Percentiles rank a stretch among this genome's conserved stretches.
phyloP scores from a whole-genome alignment of 495 filamentous ascomycete species.

The Tuber magnatum region DNA sequence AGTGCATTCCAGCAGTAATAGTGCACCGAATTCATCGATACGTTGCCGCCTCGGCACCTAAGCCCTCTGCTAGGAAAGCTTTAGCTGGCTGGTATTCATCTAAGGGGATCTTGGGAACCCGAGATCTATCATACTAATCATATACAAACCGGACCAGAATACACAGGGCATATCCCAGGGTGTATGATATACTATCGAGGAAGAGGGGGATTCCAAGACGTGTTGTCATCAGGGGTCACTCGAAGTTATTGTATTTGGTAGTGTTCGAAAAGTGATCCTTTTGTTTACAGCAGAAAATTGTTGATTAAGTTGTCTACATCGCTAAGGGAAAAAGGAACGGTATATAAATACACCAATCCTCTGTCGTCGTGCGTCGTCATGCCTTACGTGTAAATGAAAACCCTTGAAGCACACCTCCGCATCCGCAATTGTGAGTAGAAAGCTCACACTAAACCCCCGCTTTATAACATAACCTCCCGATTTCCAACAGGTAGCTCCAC shows the following conservation, averaged over 20 bases:
- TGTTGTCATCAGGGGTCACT: neutral
- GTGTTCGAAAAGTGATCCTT: too few species aligned
- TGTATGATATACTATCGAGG: neutral
- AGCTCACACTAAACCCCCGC: too few species aligned
- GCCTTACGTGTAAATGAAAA: too few species aligned
- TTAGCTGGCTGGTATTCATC: neutral
- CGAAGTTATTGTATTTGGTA: too few species aligned
- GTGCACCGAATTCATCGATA: neutral
- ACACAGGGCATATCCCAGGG: neutral
- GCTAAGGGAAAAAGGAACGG: too few species aligned
- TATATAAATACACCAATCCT: too few species aligned
- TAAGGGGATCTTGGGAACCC: neutral
- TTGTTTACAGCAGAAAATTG: too few species aligned
- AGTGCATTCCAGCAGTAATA: neutral
- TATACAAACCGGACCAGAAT: neutral
- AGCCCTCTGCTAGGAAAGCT: neutral
- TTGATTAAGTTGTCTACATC: too few species aligned
- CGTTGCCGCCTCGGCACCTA: neutral
- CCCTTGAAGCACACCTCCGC: too few species aligned
- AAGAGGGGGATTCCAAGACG: neutral
- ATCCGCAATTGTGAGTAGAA: too few species aligned
- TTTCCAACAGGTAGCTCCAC: neutral
- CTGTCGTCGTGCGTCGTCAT: too few species aligned
- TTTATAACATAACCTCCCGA: too few species aligned
- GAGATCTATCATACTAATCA: neutral